These are phyloP conservation scores for Tolypocladium sp. DNA, from an alignment of 2,329 filamentous ascomycete species.

Conservation along the genomic window DNA sequence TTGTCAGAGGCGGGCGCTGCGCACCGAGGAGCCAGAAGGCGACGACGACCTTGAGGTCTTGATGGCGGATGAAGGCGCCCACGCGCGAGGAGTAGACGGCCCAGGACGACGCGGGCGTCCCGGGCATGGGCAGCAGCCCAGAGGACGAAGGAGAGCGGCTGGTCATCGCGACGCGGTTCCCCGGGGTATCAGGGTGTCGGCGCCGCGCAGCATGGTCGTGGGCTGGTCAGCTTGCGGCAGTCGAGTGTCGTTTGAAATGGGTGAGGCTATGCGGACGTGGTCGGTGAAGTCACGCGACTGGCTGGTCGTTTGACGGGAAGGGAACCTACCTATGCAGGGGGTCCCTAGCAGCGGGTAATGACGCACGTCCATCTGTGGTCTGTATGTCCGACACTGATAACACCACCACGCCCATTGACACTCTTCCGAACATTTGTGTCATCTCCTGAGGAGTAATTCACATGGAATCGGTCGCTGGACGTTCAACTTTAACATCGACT, in stretches of 20 bases:
- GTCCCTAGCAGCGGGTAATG: too few relatives aligned
- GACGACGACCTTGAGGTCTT: slow-evolving; percentile 60
- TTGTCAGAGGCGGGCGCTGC: neutral
- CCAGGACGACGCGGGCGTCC: slow-evolving; percentile 58
- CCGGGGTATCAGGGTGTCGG: neutral
- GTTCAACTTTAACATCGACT: too few relatives aligned
- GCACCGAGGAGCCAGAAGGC: slow-evolving; percentile 94
- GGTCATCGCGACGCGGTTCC: slow-evolving; percentile 17
- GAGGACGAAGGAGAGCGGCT: slow-evolving; percentile 30
- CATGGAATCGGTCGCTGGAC: too few relatives aligned
- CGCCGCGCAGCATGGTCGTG: neutral
- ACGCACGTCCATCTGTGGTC: too few relatives aligned
- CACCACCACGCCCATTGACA: too few relatives aligned
- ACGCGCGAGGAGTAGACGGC: slow-evolving; percentile 61
- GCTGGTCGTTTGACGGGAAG: neutral
- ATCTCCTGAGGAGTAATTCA: too few relatives aligned
- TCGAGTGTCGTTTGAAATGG: neutral
- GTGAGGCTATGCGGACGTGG: neutral
- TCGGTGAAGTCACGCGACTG: neutral
- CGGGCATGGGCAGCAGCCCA: slow-evolving; percentile 46
- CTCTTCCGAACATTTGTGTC: too few relatives aligned
- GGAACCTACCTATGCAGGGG: too few relatives aligned
- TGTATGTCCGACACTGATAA: too few relatives aligned
- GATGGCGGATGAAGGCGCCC: slow-evolving; percentile 51
- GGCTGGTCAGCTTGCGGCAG: neutral